These are phyloP conservation scores for Aspergillus heteromorphus DNA, from an alignment of 495 filamentous ascomycete species.

Conservation along the genomic window DNA sequence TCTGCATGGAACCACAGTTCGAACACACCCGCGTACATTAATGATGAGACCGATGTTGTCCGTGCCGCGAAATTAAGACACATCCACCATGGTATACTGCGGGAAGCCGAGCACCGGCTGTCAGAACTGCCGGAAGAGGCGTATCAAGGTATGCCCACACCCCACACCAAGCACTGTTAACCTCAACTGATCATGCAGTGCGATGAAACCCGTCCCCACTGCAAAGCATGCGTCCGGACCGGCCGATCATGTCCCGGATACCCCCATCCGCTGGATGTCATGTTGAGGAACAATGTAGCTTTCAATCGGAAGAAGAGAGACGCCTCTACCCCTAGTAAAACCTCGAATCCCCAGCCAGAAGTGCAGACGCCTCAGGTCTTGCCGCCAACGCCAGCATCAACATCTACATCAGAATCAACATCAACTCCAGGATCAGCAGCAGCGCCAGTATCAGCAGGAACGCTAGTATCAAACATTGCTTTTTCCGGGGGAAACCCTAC, in stretches of 20 bases:
- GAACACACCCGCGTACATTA: neutral
- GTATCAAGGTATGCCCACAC: conserved; percentile 47
- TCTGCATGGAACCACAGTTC: neutral
- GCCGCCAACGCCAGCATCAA: neutral
- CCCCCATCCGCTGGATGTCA: conserved; percentile 61
- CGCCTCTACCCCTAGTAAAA: conserved; percentile 3
- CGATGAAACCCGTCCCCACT: conserved; percentile 46
- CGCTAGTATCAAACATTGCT: neutral
- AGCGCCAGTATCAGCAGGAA: no score
- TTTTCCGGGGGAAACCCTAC: neutral
- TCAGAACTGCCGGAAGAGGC: conserved; percentile 58
- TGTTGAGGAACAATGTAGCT: conserved; percentile 62
- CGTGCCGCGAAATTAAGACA: neutral
- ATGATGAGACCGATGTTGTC: neutral
- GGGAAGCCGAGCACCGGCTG: conserved; percentile 68
- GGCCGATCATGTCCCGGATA: conserved; percentile 56
- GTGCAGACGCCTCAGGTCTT: neutral
- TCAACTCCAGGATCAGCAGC: neutral
- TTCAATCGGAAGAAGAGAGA: conserved; percentile 46
- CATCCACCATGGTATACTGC: conserved; percentile 58
- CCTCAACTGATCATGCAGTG: conserved; percentile 30
- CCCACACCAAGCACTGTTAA: neutral
- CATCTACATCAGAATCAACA: neutral
- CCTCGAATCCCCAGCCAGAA: neutral
- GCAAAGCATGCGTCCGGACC: conserved; percentile 42